These are phyloP conservation scores for Fusarium dlaminii DNA, from an alignment of 2,329 filamentous ascomycete genomes.

Conservation along the genomic window DNA sequence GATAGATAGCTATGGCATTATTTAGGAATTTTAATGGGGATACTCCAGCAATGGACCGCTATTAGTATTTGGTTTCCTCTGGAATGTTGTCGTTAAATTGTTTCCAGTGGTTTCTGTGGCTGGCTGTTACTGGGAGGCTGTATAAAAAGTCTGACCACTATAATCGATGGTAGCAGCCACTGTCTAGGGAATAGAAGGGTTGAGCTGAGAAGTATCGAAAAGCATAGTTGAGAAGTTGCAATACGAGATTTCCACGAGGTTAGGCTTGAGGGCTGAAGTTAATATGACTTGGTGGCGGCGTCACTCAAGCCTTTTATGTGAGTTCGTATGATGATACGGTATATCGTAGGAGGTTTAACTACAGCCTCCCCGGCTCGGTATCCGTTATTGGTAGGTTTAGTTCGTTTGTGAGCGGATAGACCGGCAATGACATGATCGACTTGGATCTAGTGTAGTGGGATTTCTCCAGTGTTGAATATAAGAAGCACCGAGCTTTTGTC, in stretches of 20 bases:
- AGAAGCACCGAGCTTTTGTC: neutral
- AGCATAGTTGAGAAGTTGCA: neutral
- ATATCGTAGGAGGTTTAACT: neutral
- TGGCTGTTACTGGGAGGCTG: neutral
- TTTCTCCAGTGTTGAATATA: neutral
- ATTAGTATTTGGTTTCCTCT: neutral
- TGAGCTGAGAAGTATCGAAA: neutral
- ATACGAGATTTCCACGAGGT: neutral
- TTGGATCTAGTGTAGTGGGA: neutral
- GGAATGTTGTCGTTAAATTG: neutral
- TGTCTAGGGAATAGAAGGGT: neutral
- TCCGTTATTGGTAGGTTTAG: neutral
- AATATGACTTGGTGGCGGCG: neutral
- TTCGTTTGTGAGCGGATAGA: neutral
- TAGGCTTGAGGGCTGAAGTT: neutral
- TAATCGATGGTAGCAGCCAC: neutral
- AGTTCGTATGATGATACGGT: neutral
- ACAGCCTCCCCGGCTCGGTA: neutral
- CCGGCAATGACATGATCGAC: neutral
- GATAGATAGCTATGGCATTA: neutral
- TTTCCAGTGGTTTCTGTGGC: neutral
- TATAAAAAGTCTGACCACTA: too few species aligned
- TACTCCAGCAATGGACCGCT: neutral
- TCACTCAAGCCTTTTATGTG: neutral
- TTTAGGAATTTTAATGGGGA: accelerated